Conservation (phyloP, 805 yeast genomes). For the Candida germanica region DNA sequence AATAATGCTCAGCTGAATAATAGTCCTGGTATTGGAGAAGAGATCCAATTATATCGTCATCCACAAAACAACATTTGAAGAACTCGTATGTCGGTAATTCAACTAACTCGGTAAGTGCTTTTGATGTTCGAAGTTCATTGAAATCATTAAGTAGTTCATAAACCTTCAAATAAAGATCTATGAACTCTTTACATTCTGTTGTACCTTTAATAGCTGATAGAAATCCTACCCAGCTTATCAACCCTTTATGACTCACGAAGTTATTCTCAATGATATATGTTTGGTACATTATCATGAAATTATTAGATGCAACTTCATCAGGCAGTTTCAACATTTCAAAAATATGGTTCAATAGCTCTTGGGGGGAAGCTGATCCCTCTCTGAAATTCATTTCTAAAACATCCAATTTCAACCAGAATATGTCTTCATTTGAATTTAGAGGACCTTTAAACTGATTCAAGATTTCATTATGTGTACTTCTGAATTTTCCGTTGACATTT, state of each 20-base stretch:
- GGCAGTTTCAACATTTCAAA: slow-evolving; percentile 17
- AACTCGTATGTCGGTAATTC: slow-evolving; percentile 4
- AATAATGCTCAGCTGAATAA: slow-evolving; percentile 32
- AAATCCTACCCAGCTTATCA: slow-evolving; percentile 35
- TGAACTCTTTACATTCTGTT: slow-evolving; percentile 27
- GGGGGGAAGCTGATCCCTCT: slow-evolving; percentile 16
- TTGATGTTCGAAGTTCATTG: not conserved
- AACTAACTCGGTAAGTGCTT: not conserved
- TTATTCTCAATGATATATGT: slow-evolving; percentile 30
- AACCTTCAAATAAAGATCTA: slow-evolving; percentile 29
- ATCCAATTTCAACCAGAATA: slow-evolving; percentile 31
- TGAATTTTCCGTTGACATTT: slow-evolving; percentile 23
- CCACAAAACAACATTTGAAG: slow-evolving; percentile 8
- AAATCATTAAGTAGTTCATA: slow-evolving; percentile 24
- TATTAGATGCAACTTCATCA: slow-evolving; percentile 18
- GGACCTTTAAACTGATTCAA: slow-evolving; percentile 28
- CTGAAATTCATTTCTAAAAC: slow-evolving; percentile 28
- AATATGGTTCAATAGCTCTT: slow-evolving; percentile 28
- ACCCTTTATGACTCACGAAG: slow-evolving; percentile 18
- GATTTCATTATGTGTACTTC: slow-evolving; percentile 26
- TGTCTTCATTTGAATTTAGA: slow-evolving; percentile 19
- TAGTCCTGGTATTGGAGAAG: slow-evolving; percentile 26
- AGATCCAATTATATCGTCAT: slow-evolving; percentile 4
- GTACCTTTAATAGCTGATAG: slow-evolving; percentile 22
- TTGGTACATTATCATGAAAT: slow-evolving; percentile 23